Base-by-base conservation (phyloP, 2,329 filamentous ascomycete species). In the Volutella citrinella region DNA sequence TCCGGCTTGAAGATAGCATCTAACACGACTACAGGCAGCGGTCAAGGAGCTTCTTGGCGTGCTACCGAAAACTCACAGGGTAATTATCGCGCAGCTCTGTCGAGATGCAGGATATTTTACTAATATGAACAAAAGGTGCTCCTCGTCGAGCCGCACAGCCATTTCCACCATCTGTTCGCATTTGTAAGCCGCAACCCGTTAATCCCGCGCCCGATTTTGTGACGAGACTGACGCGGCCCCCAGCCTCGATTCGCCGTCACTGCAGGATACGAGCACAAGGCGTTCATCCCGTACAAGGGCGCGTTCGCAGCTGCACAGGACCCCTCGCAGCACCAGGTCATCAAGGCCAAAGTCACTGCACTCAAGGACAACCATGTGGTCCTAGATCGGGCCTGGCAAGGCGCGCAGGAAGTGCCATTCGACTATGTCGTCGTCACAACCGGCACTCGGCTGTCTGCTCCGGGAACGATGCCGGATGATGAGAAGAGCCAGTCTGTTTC, bases 151-250 rank as follows among this genome's bases (percentile, higher is more conserved):
- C 69, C 64, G 32, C 71, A 73, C 36, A 67, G 64, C 8, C 72
- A 76, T 49, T 69, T 75, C 39, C 66, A 75, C 36, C 70, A 68
- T 33, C 55, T 65, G 0, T 76, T 69, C n/a, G 50, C 50, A 5
- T 72, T 76, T 40, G 50, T 53, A 22, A 40, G 50, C 42, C 15
- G n/a, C n/a, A n/a, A n/a, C n/a, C n/a, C n/a, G n/a, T n/a, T n/a
- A n/a, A n/a, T n/a, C n/a, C n/a, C n/a, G n/a, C n/a, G n/a, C n/a
- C n/a, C n/a, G n/a, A n/a, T n/a, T n/a, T n/a, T n/a, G n/a, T n/a
- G n/a, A n/a, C n/a, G n/a, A n/a, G n/a, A n/a, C n/a, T n/a, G n/a
- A n/a, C n/a, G n/a, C n/a, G n/a, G n/a, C 27, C 16, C 16, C n/a
- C 14, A 53, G 50, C 71, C 72, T 0, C 57, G 72, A 8, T 72